Evolutionary conservation across 805 yeast species (phyloP).

Genomic region (Nakazawaea ishiwadae): DNA sequence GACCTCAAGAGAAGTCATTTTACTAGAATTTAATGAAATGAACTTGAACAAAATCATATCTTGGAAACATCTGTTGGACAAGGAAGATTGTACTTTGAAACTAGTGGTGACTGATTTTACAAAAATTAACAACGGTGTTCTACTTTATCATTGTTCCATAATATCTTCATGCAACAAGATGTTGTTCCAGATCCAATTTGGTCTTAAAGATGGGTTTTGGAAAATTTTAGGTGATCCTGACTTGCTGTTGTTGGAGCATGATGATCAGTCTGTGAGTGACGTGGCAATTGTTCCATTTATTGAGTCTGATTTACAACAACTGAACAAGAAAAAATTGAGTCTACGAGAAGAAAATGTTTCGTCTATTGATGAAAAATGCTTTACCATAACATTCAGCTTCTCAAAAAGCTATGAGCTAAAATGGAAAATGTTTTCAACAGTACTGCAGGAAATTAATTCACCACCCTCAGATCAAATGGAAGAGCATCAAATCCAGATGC

Average conservation of each 20-base stretch:
- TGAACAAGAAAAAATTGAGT: not conserved
- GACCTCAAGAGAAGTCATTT: constrained; percentile 61
- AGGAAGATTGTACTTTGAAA: constrained; percentile 48
- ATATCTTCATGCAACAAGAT: constrained; percentile 24
- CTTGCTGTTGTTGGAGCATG: not conserved
- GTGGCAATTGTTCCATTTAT: not conserved
- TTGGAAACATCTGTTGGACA: constrained; percentile 67
- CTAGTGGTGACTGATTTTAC: constrained; percentile 26
- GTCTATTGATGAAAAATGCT: not conserved
- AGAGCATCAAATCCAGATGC: too few relatives aligned
- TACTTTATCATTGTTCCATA: constrained; percentile 21
- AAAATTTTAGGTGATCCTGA: constrained; percentile 19
- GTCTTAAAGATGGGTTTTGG: constrained; percentile 18
- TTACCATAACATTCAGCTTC: not conserved
- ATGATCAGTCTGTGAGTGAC: not conserved
- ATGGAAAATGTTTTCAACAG: not conserved
- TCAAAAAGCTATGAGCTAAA: not conserved
- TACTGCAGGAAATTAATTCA: too few relatives aligned
- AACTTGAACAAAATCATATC: constrained; percentile 46
- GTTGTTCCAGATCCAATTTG: constrained; percentile 27
- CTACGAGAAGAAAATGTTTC: not conserved
- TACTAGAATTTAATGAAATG: constrained; percentile 34
- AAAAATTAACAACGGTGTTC: not conserved
- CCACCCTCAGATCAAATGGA: too few relatives aligned
- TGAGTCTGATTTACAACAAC: not conserved